These are phyloP conservation scores for Mycena vitilis DNA, from an alignment of 768 basidiomycete species.

Conservation along the genomic window DNA sequence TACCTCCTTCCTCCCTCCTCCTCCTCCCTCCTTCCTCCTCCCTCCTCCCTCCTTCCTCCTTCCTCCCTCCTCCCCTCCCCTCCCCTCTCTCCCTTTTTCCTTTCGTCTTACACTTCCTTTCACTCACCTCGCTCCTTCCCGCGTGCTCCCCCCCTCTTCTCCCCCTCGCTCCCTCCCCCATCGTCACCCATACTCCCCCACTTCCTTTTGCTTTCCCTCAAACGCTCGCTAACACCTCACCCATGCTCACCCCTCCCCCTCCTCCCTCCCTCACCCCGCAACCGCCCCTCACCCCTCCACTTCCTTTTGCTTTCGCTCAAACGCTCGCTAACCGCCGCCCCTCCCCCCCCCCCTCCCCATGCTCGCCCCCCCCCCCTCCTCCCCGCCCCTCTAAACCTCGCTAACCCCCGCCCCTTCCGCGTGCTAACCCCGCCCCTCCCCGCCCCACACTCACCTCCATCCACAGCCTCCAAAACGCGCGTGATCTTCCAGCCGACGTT, in stretches of 20 bases:
- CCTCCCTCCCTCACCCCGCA: conserved; percentile 33
- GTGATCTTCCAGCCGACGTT: conserved; percentile 91
- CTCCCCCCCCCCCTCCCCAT: neutral
- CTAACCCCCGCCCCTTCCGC: too few species aligned
- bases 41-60: neutral
- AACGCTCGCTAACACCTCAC: too few species aligned
- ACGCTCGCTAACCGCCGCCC: too few species aligned
- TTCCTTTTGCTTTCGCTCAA: conserved; percentile 19
- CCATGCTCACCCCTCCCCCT: neutral
- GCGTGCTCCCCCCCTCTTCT: too few species aligned
- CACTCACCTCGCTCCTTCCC: too few species aligned
- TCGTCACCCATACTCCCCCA: too few species aligned
- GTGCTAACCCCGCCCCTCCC: neutral
- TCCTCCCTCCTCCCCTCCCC: conserved; percentile 33
- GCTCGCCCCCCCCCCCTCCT: neutral
- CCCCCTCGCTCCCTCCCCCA: too few species aligned
- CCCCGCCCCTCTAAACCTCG: neutral
- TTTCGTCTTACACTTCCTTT: too few species aligned
- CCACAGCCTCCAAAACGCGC: conserved; percentile 76
- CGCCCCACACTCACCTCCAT: too few species aligned
- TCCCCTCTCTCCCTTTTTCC: too few species aligned
- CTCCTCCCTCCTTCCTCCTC: neutral
- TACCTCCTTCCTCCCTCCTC: neutral
- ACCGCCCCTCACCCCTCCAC: too few species aligned
- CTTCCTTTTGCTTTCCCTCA: too few species aligned